Evolutionary conservation across 345 rosid genomes (phyloP), one percentile per base, ranked within the genome.

Genomic region (Murraya paniculata): DNA sequence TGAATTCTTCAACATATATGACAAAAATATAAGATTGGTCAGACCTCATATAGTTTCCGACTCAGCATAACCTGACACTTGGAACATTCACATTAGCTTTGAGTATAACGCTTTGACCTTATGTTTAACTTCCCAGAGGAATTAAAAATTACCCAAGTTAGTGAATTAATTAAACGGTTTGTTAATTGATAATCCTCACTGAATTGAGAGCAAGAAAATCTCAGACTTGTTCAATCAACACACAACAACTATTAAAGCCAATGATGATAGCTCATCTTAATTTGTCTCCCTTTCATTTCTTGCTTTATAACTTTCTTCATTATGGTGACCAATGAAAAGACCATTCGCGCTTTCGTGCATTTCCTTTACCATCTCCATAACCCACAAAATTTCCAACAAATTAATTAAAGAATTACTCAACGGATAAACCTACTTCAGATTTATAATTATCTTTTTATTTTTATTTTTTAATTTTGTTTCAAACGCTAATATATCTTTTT

Each of bases 21-120:
- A 85, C 77, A 80, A 75, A 78, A 62, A n/a, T 67, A 50, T 56
- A 39, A 79, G 60, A 64, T 60, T 41, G 75, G 60, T 66, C 72
- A 74, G 64, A 73, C 72, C 38, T 24, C 24, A 13, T 35, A 55
- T 21, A 38, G 50, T 81, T 73, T 28, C 71, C 75, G 68, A 35
- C 41, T 19, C 18, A 60, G 68, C 38, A 19, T 2, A 68, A 45
- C 14, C 27, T 68, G 76, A 81, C 83, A 71, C 56, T 24, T 71
- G 83, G 73, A 71, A 24, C 28, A 11, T 14, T 60, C 55, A 60
- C 18, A 62, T 38, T 30, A 13, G 76, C 28, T 66, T 21, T 58
- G 11, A 4, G 33, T 14, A 19, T 18, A 16, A 13, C 38, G 36
- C 27, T 33, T 21, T 21, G 38, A 41, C 57, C 38, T 58, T 33